Base-by-base conservation (phyloP, 805 yeast species). In the Grigorovia humatica region DNA sequence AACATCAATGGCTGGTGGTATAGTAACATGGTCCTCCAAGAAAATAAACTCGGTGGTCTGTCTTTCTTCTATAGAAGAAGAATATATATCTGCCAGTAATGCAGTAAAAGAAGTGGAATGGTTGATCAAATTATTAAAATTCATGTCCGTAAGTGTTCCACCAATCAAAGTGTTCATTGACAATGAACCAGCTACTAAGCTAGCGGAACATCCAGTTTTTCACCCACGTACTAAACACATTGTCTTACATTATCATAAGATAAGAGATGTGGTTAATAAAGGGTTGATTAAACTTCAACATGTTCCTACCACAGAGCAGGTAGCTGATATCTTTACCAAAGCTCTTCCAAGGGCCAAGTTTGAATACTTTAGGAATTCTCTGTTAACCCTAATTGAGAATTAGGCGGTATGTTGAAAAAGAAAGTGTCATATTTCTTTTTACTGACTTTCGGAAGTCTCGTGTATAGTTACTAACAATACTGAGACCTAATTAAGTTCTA, bases 11-110 rank as follows among this genome's bases (percentile, higher is more conserved):
- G 50, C 52, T 27, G 54, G 52, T 44, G 56, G 52, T 38, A 30
- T 49, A 1, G 44, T 54, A 4, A 54, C 57, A 3, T 56, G 57
- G 59, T 49, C 50, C 9, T 52, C 59, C 1, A 54, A 48, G 46
- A 56, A 49, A 38, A 52, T 51, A 11, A 56, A 43, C n/a, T 29
- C 52, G 1, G 46, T 49, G 9, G 49, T 52, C 4, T 45, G 50
- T 17, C 18, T 54, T 4, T 55, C 58, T 1, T 55, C 54, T 6
- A 54, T 54, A 1, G 53, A 52, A 40, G 50, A 52, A 1, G 56
- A 55, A 32, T 53, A 51, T 19, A 52, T 53, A 29, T 52, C 51
- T 1, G 54, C 48, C 1, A 50, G 52, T 47, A 52, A 54, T 18
- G 51, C 58, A 1, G 50, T 44, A 1, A 50, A 27, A 35, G 56